Base-by-base conservation (phyloP, 1,284 basidiomycete species). In the Puccinia polysora region DNA sequence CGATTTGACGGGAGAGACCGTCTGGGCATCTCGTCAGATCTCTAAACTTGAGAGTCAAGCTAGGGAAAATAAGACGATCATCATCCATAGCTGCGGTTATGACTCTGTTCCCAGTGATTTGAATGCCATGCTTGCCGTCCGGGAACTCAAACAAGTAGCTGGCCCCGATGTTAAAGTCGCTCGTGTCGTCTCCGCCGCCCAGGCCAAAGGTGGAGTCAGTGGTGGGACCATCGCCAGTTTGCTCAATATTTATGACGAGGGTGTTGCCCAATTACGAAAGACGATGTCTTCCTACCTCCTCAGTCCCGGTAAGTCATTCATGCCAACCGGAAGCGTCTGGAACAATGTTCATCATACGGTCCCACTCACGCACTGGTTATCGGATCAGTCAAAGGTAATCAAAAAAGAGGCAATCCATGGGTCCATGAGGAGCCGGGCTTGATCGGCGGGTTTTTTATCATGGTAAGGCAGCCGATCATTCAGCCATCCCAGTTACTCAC, bases 31-130 rank as follows among this genome's bases (percentile, higher is more conserved):
- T 18, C 43, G 34, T 36, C 55, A 70, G 32, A 70, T 70, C 23
- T 59, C 67, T 10, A 60, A 49, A 23, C 45, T 60, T 43, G 30
- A 47, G 10, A 52, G 56, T 23, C 53, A 60, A 38, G 67, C 67
- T 10, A 23, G 45, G 52, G 40, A 59, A 40, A 25, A 25, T 23
- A 74, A 76, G 30, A 73, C 76, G 1, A 74, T 77, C 55, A 68
- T 78, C 60, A 38, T 78, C 1, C 74, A 73, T 45, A 73, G 70
- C 12, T 71, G 68, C 43, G 78, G 77, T 14, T 77, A 75, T 72
- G 78, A 78, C 50, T 77, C 76, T 36, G 73, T 78, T 15, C 78
- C 78, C 23, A 74, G 73, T 12, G 78, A 78, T 55, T 40, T 59
- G 25, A 52, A 50, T 36, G 34, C 53, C 14, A 59, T 65, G 70